A percentile compares a stretch with the other conserved stretches of the same genome.
Evolutionary conservation across 1,284 basidiomycete species (phyloP).

Genomic region (Exobasidium cylindrosporum): DNA sequence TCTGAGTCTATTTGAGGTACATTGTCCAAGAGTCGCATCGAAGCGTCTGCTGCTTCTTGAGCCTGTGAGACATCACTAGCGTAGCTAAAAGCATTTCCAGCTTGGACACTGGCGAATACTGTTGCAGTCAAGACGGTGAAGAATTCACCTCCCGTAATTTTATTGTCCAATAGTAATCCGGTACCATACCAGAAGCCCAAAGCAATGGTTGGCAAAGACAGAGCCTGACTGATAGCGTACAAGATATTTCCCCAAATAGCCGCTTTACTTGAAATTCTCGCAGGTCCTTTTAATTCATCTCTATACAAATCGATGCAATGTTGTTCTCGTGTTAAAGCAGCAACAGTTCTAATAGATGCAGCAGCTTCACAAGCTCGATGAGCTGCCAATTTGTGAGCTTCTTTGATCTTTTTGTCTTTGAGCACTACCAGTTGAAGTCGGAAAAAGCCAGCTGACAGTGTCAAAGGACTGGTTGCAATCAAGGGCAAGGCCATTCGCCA

Average conservation of each 20-base stretch:
- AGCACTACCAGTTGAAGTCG: constrained; percentile 66
- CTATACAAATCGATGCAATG: constrained; percentile 52
- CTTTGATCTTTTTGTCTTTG: constrained; percentile 79
- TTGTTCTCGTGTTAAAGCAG: constrained; percentile 67
- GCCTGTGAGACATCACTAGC: constrained; percentile 91
- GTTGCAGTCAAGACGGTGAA: constrained; percentile 52
- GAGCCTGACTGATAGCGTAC: constrained; percentile 75
- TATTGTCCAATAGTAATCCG: constrained; percentile 59
- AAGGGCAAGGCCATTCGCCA: constrained; percentile 71
- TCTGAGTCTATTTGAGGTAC: constrained; percentile 78
- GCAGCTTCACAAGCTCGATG: constrained; percentile 88
- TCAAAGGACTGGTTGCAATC: constrained; percentile 75
- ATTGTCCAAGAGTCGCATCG: constrained; percentile 80
- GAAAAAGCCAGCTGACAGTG: constrained; percentile 81
- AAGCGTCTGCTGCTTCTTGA: constrained; percentile 71
- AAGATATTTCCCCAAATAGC: constrained; percentile 69
- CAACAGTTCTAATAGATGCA: constrained; percentile 85
- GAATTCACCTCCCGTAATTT: constrained; percentile 66
- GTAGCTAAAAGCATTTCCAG: constrained; percentile 73
- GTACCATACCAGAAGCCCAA: constrained; percentile 85
- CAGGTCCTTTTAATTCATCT: constrained; percentile 33
- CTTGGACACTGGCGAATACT: constrained; percentile 51
- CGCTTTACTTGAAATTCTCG: constrained; percentile 30
- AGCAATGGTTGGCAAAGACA: constrained; percentile 79
- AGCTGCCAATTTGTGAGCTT: constrained; percentile 75